A percentile compares a stretch with the other conserved stretches of the same genome.
Conservation (phyloP, 768 basidiomycete species). For the Cyclocybe cylindracea region DNA sequence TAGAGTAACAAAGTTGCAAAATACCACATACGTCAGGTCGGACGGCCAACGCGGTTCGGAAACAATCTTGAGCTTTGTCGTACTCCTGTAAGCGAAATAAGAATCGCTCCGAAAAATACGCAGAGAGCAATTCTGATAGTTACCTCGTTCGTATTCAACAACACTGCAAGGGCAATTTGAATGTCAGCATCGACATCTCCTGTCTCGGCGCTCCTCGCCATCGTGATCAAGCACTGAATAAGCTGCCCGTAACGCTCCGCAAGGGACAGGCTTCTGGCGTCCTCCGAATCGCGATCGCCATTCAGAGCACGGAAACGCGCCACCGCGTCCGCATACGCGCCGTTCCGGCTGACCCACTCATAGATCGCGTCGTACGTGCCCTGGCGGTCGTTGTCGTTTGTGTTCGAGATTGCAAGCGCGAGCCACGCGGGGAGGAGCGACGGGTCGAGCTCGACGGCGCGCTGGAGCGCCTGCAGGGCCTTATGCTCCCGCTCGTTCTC, state of each 20-base stretch:
- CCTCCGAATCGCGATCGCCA: constrained; percentile 10
- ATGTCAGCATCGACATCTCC: constrained; percentile 87
- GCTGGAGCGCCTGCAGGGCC: constrained; percentile 82
- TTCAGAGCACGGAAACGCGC: constrained; percentile 35
- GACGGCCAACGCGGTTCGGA: constrained; percentile 82
- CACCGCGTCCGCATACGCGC: constrained; percentile 51
- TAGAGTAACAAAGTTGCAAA: constrained; percentile 1
- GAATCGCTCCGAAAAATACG: constrained; percentile 3
- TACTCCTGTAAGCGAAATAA: constrained; percentile 65
- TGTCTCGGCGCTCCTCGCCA: constrained; percentile 64
- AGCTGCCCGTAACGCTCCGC: constrained; percentile 51
- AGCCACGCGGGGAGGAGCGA: constrained; percentile 80
- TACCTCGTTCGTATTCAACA: constrained; percentile 92
- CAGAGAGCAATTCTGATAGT: constrained; percentile 11
- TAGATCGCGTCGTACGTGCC: constrained; percentile 80
- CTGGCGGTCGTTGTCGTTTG: constrained; percentile 80
- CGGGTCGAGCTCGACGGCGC: constrained; percentile 81
- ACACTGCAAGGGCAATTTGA: constrained; percentile 90
- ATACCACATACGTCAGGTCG: constrained; percentile 71
- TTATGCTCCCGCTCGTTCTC: constrained; percentile 95
- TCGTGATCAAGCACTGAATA: constrained; percentile 76
- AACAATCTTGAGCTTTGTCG: constrained; percentile 91
- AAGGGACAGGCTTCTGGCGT: constrained; percentile 27
- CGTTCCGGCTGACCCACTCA: constrained; percentile 78
- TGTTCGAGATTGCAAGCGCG: constrained; percentile 86